Base-by-base conservation (phyloP, 1,139 yeast species). In the Sugiyamaella grinbergsii region DNA sequence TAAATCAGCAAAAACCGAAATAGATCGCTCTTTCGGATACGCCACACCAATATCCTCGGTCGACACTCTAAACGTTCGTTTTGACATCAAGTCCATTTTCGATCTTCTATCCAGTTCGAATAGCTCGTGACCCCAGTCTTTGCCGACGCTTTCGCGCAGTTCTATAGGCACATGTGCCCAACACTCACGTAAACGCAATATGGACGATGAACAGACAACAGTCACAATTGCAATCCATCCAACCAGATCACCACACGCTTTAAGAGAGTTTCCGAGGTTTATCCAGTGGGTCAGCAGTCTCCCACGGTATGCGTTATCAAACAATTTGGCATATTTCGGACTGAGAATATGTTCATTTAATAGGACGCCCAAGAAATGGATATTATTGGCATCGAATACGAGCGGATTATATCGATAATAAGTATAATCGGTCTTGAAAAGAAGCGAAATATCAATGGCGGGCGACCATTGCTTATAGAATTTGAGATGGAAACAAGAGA, bases 141-240 rank as follows among this genome's bases (percentile, higher is more conserved):
- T 82, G 47, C 83, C 80, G 40, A 90, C 80, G 4, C 81, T 72
- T 55, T 80, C 82, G 50, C 88, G 71, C 46, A 80, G 75, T 33
- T 79, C 80, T 13, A 77, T 74, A 10, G 87, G 79, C 3, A 91
- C 88, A 51, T 76, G 72, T 7, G 85, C 73, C 98, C 98, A 93
- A 2, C 90, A 78, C 55, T 79, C 78, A 23, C 79, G 73, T 47
- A 93, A 72, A 57, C 98, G 77, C 53, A 91, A 71, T 2, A 91
- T 77, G 0, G 97, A 95, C 51, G 85, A 82, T 0, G 96, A 87
- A 61, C 96, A 83, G 2, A 91, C 76, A 1, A 86, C 78, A 1
- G 94, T 83, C 1, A 96, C 90, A 58, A 91, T 83, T 1, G 96
- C 96, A 32, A 89, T 71, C 98, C 98, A 93, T 26, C 95, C 85